Evolutionary conservation across 1,284 basidiomycete genomes (phyloP), one percentile per base, ranked within the genome.

Genomic region (Malassezia globosa): DNA sequence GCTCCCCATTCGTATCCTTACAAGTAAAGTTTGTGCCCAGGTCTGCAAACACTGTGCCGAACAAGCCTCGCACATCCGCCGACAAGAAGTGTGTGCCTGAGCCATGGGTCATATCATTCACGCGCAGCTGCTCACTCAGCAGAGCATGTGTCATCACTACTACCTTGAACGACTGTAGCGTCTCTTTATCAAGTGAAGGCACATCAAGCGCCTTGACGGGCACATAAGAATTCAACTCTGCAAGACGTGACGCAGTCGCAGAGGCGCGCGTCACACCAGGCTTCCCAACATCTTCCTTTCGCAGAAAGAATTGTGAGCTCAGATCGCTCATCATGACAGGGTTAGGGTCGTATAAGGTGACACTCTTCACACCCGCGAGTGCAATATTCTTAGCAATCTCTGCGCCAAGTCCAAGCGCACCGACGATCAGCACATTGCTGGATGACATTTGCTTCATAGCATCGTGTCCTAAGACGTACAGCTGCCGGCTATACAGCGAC

Each of bases 371-470:
- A 55, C 94, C 94, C 40, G 94, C 94, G 40, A 99, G 78, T 40
- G 82, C 84, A 46, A 96, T 79, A 71, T 99, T 88, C 78, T 99
- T 99, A 57, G 94, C 60, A 67, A 97, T 94, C 75, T 99, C 94
- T 49, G 87, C 87, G 52, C 94, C 94, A 52, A 97, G 76, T 56
- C 94, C 94, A 60, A 85, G 84, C 72, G 92, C 75, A 25, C 94
- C 94, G 37, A 95, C 83, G 60, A 99, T 82, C 55, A 99, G 81
- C 39, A 97, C 85, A 72, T 95, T 94, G 48, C 90, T 96, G 23
- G 80, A 78, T 7, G 94, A 92, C 94, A 99, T 97, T 71, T 84
- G 85, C 79, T 95, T 95, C 94, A 97, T 97, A 37, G 92, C 92
- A 58, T 71, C 68, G 56, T 69, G 66, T 27, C 68, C 68, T 16